Conservation (phyloP, 2,329 filamentous ascomycete genomes). For the Botrytis paeoniae region DNA sequence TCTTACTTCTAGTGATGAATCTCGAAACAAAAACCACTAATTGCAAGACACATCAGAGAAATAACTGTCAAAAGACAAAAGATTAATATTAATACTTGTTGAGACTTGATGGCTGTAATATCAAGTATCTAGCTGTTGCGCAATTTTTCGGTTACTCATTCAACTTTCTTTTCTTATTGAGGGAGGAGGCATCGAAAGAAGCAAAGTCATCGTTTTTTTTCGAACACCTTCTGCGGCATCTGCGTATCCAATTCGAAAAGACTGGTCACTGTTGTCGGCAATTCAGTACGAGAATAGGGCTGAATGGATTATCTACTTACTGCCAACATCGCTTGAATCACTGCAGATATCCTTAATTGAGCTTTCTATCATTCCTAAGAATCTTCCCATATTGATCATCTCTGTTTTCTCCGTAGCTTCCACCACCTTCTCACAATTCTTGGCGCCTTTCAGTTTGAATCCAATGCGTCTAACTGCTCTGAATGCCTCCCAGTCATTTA, state of each 20-base stretch:
- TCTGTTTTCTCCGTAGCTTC: too few species aligned
- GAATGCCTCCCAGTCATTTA: too few species aligned
- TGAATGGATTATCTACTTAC: background rate
- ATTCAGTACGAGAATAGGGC: background rate
- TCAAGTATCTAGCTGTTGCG: too few species aligned
- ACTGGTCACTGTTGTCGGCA: background rate
- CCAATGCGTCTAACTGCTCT: too few species aligned
- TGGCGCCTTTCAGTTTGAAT: too few species aligned
- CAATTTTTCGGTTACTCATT: too few species aligned
- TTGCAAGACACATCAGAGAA: background rate
- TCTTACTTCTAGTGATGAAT: too few species aligned
- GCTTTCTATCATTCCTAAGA: background rate
- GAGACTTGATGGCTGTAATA: background rate
- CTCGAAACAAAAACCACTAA: too few species aligned
- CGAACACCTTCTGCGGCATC: background rate
- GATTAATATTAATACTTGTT: background rate
- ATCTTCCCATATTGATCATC: background rate
- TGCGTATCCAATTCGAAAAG: background rate
- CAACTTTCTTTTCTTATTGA: background rate
- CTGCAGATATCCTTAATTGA: background rate
- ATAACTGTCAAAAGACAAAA: background rate
- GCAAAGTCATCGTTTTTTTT: background rate
- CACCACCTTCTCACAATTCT: too few species aligned
- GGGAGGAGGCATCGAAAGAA: background rate
- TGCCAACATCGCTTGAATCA: background rate